Base-by-base conservation (phyloP, 2,329 filamentous ascomycete species). In the Aureobasidium leucospermi region DNA sequence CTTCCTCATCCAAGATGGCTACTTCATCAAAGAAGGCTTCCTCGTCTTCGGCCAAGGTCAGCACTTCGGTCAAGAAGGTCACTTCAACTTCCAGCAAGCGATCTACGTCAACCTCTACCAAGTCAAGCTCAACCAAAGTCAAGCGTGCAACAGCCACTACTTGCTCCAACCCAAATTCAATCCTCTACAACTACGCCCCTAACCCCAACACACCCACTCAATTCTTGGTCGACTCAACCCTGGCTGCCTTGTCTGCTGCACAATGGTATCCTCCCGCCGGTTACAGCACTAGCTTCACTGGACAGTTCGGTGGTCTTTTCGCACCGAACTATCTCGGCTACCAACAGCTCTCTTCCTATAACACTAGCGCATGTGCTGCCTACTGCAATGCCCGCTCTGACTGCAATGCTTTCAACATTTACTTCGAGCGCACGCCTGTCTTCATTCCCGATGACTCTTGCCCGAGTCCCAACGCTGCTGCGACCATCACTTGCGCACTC, bases 331-430 rank as follows among this genome's bases (percentile, higher is more conserved):
- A 65, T 42, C 53, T 63, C 19, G 62, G 62, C 32, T 62, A 60
- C 49, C 46, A 56, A 3, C 52, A 61, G 15, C 51, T 65, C 2
- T 31, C 58, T 10, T 45, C 56, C 6, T 65, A 66, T 47, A 43
- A 59, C 19, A 31, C 61, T 4, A 41, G 31, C 15, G 57, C 56
- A 7, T 65, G 64, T 39, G 63, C 63, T n/a, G 46, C 45, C 6
- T 56, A 58, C 38, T 65, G 64, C 41, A 59, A 63, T 34, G 46
- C 48, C 10, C 59, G 51, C n/a, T 56, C 57, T 38, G 63, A 63
- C 32, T 66, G 63, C 31, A 60, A 55, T n/a, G 59, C 49, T 10
- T 64, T 65, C 58, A 66, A 66, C 58, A 62, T 64, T 15, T 65
- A 64, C 34, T 64, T 62, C 11, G 60, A 64, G 19, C 51, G 64